These are phyloP conservation scores for Melastoma candidum DNA, from an alignment of 441 rosid genomes.

Conservation along the genomic window DNA sequence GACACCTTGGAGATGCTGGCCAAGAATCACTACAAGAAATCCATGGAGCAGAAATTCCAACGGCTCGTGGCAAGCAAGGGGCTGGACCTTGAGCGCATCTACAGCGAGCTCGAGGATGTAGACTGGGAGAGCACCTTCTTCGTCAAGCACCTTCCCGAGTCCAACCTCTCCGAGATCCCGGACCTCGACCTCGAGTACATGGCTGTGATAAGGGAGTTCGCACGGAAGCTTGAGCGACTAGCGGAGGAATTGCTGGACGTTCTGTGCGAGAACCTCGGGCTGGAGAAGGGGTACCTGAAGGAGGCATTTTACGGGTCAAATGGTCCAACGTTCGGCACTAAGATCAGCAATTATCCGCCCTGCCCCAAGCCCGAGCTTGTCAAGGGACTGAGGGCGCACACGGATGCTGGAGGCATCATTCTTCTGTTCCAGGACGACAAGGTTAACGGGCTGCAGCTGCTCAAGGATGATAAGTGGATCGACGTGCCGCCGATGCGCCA, in stretches of 20 bases:
- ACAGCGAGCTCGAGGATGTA: no score
- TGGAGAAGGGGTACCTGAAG: constrained; percentile 74
- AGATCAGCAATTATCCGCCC: constrained; percentile 90
- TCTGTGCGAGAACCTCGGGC: constrained; percentile 78
- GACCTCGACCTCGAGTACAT: background rate
- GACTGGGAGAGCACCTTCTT: no score
- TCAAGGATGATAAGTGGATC: constrained; percentile 76
- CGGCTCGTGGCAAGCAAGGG: constrained; percentile 32
- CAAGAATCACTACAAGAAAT: constrained; percentile 65
- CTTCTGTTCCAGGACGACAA: constrained; percentile 73
- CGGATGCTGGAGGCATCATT: constrained; percentile 92
- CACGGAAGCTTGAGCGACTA: constrained; percentile 42
- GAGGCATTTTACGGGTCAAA: constrained; percentile 52
- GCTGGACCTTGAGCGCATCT: no score
- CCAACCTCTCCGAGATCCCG: background rate
- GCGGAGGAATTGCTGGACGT: constrained; percentile 73
- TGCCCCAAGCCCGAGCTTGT: constrained; percentile 81
- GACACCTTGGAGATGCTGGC: constrained; percentile 72
- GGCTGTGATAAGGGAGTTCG: constrained; percentile 7
- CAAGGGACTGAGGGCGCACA: constrained; percentile 89
- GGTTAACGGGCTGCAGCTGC: constrained; percentile 91
- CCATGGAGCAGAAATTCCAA: constrained; percentile 77
- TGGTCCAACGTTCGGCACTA: constrained; percentile 80
- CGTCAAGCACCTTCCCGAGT: background rate
- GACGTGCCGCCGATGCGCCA: constrained; percentile 92